A percentile compares a stretch with the other conserved stretches of the same genome.
phyloP scores from a whole-genome alignment of 106 monocot species.

The Dendrobium officinale region DNA sequence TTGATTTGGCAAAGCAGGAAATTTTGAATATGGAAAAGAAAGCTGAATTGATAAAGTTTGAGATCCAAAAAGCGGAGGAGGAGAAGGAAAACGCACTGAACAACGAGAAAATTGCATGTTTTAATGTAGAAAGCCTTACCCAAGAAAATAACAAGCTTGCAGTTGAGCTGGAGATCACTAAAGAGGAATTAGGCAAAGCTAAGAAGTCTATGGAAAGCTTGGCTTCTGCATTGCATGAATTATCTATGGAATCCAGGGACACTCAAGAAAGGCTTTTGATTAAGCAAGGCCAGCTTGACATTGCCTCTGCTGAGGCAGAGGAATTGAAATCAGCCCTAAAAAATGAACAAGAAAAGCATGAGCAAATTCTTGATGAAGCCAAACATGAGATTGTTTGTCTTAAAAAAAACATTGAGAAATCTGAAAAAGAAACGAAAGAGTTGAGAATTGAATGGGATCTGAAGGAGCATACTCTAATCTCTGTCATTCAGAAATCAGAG shows the following conservation, averaged over 20 bases:
- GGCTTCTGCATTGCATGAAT: constrained; percentile 49
- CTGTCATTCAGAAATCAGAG: constrained; percentile 37
- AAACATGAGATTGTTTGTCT: constrained; percentile 48
- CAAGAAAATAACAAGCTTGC: constrained; percentile 34
- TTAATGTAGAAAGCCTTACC: constrained; percentile 16
- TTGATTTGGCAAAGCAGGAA: constrained; percentile 29
- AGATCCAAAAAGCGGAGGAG: constrained; percentile 7
- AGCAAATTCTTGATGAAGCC: constrained; percentile 38
- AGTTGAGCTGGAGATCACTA: constrained; percentile 24
- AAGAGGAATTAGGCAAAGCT: constrained; percentile 29
- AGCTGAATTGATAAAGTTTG: constrained; percentile 21
- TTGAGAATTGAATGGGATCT: constrained; percentile 27
- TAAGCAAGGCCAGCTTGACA: constrained; percentile 34
- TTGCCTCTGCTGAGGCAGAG: constrained; percentile 27
- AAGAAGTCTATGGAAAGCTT: constrained; percentile 58
- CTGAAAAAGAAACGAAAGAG: constrained; percentile 35
- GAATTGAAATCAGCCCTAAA: constrained; percentile 32
- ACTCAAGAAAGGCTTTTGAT: constrained; percentile 37
- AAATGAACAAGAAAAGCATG: constrained; percentile 35
- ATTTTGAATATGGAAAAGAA: constrained; percentile 18
- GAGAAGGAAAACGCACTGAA: constrained; percentile 1
- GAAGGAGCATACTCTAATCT: constrained; percentile 41
- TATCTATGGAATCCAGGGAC: constrained; percentile 40
- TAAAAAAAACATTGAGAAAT: constrained; percentile 28
- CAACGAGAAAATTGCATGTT: constrained; percentile 15